Percentiles rank a stretch among this genome's conserved stretches.
These are phyloP conservation scores for Pseudoturritis turrita DNA, from an alignment of 345 rosid genomes.

Conservation along the genomic window DNA sequence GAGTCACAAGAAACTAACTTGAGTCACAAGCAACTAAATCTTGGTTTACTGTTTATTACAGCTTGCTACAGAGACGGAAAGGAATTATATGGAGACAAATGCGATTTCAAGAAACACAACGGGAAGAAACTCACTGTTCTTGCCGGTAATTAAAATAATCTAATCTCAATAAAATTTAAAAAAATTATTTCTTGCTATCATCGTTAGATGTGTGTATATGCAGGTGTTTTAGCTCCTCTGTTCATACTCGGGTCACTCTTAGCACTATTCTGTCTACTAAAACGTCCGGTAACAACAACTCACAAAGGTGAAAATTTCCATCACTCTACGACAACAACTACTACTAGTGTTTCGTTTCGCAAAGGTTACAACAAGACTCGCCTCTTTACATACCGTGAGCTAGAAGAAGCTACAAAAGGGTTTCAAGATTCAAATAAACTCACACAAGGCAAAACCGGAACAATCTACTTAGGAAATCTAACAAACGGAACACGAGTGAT, in stretches of 20 bases:
- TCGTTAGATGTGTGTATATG: not conserved
- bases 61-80: constrained; percentile 59
- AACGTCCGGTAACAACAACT: constrained; percentile 40
- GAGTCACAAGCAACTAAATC: constrained; percentile 4
- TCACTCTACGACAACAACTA: constrained; percentile 23
- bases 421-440: constrained; percentile 55
- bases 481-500: constrained; percentile 61
- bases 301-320: constrained; percentile 25
- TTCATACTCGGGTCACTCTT: constrained; percentile 40
- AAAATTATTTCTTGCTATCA: not conserved
- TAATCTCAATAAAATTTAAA: not conserved
- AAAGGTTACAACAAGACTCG: constrained; percentile 70
- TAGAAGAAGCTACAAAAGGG: constrained; percentile 65
- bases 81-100: constrained; percentile 46
- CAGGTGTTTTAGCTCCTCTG: constrained; percentile 35
- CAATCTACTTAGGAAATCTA: constrained; percentile 52
- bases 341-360: constrained; percentile 49
- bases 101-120: constrained; percentile 35
- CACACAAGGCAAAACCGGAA: constrained; percentile 41
- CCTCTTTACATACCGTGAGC: constrained; percentile 60
- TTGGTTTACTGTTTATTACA: constrained; percentile 15
- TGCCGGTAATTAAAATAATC: constrained; percentile 42
- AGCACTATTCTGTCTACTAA: constrained; percentile 49
- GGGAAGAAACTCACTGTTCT: constrained; percentile 46
- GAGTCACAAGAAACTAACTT: not conserved